Evolutionary conservation across 352 stramenopile species (phyloP).

Genomic region (Pythium folliculosum): DNA sequence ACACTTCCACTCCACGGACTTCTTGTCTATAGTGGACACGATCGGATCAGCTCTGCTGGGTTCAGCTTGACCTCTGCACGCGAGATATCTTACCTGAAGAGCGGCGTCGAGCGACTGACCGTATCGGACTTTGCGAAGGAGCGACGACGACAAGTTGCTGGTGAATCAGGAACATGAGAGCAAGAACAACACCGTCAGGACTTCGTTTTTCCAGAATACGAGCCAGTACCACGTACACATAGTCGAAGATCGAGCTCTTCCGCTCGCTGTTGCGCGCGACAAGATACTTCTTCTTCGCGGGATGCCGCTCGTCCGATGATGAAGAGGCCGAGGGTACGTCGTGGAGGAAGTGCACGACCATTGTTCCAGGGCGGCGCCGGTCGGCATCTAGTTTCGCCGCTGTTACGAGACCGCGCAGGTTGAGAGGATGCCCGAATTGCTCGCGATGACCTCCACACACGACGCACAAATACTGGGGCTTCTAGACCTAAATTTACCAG

Average conservation of each 20-base stretch:
- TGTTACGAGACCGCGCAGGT: not conserved
- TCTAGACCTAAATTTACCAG: conserved; percentile 6
- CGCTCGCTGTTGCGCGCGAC: conserved; percentile 26
- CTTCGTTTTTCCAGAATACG: not conserved
- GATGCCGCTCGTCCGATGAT: conserved; percentile 12
- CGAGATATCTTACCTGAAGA: conserved; percentile 29
- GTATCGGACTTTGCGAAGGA: conserved; percentile 62
- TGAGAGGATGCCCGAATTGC: not conserved
- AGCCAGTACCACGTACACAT: conserved; percentile 48
- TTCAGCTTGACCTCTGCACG: not conserved
- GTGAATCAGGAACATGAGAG: not conserved
- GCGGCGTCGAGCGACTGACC: conserved; percentile 51
- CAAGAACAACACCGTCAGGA: not conserved
- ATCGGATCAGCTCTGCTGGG: not conserved
- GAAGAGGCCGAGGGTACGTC: not conserved
- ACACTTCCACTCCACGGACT: conserved; percentile 1
- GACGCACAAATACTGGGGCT: not conserved
- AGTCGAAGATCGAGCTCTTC: conserved; percentile 61
- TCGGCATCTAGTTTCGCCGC: not conserved
- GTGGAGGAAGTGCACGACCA: conserved; percentile 27
- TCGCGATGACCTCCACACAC: not conserved
- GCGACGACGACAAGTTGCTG: conserved; percentile 51
- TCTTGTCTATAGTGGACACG: conserved; percentile 1
- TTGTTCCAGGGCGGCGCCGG: not conserved
- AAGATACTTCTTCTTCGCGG: conserved; percentile 37